Evolutionary conservation across 2,329 filamentous ascomycete genomes (phyloP).

Genomic region (Pseudogymnoascus sp.): DNA sequence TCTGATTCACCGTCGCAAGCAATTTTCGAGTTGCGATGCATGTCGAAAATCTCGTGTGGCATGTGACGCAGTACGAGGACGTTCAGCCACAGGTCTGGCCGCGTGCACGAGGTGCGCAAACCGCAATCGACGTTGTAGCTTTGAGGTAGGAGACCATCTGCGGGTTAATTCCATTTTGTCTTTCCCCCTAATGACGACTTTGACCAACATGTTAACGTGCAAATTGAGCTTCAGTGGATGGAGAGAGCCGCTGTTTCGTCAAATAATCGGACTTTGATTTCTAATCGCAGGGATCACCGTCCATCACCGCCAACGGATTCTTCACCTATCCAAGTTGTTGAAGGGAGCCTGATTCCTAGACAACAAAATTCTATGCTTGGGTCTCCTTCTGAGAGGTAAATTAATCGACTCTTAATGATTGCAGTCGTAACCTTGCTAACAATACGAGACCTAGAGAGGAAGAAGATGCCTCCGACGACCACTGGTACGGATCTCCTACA

Average conservation of each 20-base stretch:
- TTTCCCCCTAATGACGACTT: background rate
- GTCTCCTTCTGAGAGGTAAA: background rate
- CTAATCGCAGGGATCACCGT: background rate
- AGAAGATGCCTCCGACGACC: background rate
- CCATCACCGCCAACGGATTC: background rate
- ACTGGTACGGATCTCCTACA: background rate
- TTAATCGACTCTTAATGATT: background rate
- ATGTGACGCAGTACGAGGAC: background rate
- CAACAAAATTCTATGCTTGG: background rate
- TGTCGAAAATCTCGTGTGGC: background rate
- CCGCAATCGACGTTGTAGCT: background rate
- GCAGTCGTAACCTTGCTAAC: background rate
- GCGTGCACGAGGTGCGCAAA: background rate
- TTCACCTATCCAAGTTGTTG: background rate
- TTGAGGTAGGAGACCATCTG: background rate
- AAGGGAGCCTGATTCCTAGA: background rate
- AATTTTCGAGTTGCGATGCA: slow-evolving; percentile 4
- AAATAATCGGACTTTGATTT: background rate
- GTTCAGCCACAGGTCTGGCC: background rate
- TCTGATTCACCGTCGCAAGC: background rate
- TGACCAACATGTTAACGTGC: background rate
- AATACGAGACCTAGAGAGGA: background rate
- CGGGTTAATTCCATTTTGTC: background rate
- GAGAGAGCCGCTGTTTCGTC: background rate
- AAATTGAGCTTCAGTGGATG: background rate